Evolutionary conservation across 192 early-diverging fungal genomes (phyloP), one percentile per base, ranked within the genome.

Genomic region (Chytriomyces confervae): DNA sequence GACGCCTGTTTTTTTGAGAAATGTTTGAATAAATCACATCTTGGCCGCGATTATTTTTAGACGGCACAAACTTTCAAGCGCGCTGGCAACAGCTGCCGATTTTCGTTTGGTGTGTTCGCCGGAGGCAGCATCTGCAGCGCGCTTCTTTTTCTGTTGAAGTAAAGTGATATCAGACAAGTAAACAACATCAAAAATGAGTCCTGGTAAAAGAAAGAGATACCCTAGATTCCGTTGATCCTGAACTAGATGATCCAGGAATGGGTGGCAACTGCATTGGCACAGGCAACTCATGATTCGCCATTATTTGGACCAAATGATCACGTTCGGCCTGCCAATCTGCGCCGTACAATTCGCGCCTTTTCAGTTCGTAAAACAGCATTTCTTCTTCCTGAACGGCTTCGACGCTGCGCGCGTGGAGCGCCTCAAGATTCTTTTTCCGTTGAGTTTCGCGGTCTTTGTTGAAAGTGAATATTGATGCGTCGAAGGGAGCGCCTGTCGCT

Each of bases 331-430:
- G 84, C 62, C 94, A 86, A 64, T 90, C 86, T 45, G 88, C 87
- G 80, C 96, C 94, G 68, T 94, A 94, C 45, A 88, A 87, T 74
- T 97, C 94, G 16, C 95, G 91, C 50, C 92, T 88, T 13, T 92
- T 87, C 9, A 92, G 90, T 79, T 96, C 94, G 64, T 90, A 61
- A n/a, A 91, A 88, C 9, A 97, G 82, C 9, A 88, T 82, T 77
- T 95, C 94, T 71, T 97, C 96, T 75, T 97, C 95, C 79, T 82
- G 51, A 23, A 70, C 36, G 80, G 94, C 89, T 51, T 95, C 95
- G 27, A 87, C 84, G 24, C 92, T 92, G 24, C 96, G 88, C 5
- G 72, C 83, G 71, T 92, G 92, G 60, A 98, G 81, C 10, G 87
- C 82, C 27, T 88, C 89, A 4, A 96, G 85, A 16, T 93, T 91